Evolutionary conservation across 2,329 filamentous ascomycete species (phyloP).

Genomic region (Epichloe glyceriae): DNA sequence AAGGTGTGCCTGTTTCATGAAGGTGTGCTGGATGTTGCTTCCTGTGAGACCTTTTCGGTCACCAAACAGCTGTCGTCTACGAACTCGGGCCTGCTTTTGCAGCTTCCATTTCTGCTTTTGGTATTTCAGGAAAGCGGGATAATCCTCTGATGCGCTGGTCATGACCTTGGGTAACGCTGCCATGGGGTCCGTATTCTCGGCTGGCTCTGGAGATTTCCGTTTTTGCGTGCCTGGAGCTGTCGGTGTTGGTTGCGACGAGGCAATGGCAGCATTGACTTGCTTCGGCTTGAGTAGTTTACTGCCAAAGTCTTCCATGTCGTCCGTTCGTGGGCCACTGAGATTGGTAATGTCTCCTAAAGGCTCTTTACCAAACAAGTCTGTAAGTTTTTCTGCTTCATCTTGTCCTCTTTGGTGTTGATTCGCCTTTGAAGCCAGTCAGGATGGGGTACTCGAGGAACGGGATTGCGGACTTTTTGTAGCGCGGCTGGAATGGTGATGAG

Average conservation of each 20-base stretch:
- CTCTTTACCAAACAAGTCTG: constrained; percentile 66
- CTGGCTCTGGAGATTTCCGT: constrained; percentile 59
- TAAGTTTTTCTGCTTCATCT: constrained; percentile 99
- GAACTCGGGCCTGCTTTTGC: constrained; percentile 76
- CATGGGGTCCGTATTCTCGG: constrained; percentile 62
- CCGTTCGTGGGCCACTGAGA: constrained; percentile 39
- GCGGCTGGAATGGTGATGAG: constrained; percentile 97
- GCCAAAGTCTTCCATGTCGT: constrained; percentile 75
- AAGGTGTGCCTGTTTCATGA: constrained; percentile 83
- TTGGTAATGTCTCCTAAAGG: constrained; percentile 64
- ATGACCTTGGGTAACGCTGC: constrained; percentile 69
- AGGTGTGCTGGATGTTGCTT: constrained; percentile 52
- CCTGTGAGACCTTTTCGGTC: constrained; percentile 48
- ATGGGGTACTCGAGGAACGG: constrained; percentile 83
- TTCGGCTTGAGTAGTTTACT: constrained; percentile 54
- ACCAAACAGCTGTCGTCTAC: constrained; percentile 83
- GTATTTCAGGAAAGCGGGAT: constrained; percentile 76
- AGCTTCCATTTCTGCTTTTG: constrained; percentile 99
- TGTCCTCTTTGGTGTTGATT: constrained; percentile 92
- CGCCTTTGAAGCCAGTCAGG: constrained; percentile 93
- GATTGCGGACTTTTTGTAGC: constrained; percentile 87
- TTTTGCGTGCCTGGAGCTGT: constrained; percentile 39
- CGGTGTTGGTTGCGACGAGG: constrained; percentile 38
- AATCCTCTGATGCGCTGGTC: constrained; percentile 77
- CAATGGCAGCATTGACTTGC: constrained; percentile 39